phyloP scores from a whole-genome alignment of 2,329 filamentous ascomycete genomes.

The Huntiella bhutanensis region DNA sequence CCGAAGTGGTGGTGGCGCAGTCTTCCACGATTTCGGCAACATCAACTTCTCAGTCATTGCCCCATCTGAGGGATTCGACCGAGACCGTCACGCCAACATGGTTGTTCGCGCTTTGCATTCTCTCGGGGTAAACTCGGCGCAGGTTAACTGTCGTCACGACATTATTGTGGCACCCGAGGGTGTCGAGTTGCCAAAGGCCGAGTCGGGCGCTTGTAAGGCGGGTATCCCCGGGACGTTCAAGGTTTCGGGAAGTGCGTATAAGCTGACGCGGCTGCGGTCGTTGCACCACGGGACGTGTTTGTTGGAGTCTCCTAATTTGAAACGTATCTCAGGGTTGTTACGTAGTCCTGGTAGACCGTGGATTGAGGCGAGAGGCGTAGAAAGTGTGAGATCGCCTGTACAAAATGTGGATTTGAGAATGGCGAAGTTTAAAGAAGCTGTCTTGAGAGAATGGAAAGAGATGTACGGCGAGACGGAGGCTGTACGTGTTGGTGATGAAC shows the following conservation, averaged over 20 bases:
- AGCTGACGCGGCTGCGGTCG: conserved; percentile 61
- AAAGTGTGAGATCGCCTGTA: conserved; percentile 74
- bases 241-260: conserved; percentile 87
- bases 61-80: conserved; percentile 55
- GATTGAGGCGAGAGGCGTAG: conserved; percentile 68
- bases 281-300: conserved; percentile 90
- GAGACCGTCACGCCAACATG: conserved; percentile 81
- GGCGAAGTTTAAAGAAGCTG: conserved; percentile 35
- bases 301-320: conserved; percentile 56
- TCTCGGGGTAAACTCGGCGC: conserved; percentile 38
- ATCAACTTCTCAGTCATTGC: conserved; percentile 89
- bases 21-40: conserved; percentile 87
- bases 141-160: conserved; percentile 81
- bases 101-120: conserved; percentile 60
- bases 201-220: conserved; percentile 6
- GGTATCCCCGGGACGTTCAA: conserved; percentile 36
- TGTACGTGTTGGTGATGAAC: conserved; percentile 30
- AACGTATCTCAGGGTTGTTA: conserved; percentile 48
- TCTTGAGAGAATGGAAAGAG: not conserved
- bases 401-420: conserved; percentile 57
- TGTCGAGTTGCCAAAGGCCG: not conserved
- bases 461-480: conserved; percentile 39
- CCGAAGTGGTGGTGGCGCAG: conserved; percentile 74
- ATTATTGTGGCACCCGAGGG: conserved; percentile 50
- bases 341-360: conserved; percentile 59